Conservation (phyloP, 345 rosid species). For the Eucalyptus victrix region DNA sequence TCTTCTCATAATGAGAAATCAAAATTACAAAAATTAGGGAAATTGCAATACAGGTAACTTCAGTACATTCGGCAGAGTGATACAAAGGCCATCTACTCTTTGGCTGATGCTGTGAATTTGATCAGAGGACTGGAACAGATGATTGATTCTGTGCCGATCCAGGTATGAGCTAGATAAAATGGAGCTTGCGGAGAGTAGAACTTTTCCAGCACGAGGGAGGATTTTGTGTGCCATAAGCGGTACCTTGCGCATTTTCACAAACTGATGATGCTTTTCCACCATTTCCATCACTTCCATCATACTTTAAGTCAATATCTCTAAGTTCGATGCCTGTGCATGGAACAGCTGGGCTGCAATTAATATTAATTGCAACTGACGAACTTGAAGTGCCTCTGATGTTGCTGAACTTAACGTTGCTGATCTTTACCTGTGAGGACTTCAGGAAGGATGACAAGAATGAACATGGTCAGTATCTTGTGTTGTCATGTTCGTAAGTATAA, state of each 20-base stretch:
- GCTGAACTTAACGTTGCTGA: neutral
- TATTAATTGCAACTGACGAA: neutral
- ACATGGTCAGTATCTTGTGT: neutral
- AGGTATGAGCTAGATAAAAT: neutral
- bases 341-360: neutral
- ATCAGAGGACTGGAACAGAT: neutral
- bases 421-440: neutral
- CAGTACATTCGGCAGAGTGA: neutral
- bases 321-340: slow-evolving; percentile 5
- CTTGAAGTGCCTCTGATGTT: slow-evolving; percentile 3
- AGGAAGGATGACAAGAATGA: neutral
- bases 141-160: neutral
- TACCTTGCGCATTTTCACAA: slow-evolving; percentile 6
- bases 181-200: neutral
- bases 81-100: neutral
- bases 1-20: neutral
- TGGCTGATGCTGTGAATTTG: neutral
- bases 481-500: neutral
- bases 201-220: slow-evolving; percentile 6
- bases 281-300: neutral
- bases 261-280: neutral
- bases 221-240: neutral
- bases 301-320: neutral
- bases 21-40: neutral
- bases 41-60: neutral